These are phyloP conservation scores for Ballota nigra DNA, from an alignment of 257 asterid species.

Conservation along the genomic window DNA sequence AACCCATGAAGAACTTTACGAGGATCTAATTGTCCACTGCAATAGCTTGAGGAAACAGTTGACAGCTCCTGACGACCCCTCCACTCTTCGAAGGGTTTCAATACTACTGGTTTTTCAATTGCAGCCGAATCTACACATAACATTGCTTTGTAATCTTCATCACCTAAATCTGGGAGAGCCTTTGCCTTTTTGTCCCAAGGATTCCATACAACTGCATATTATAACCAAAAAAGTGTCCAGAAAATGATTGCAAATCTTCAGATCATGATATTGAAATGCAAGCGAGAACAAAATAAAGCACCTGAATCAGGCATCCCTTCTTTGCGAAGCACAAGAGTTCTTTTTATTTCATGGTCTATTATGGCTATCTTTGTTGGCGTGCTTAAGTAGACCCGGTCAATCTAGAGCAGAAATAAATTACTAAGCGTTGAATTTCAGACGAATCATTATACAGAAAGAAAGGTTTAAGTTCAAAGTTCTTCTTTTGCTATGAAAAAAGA, in stretches of 20 bases:
- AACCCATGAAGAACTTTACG: constrained; percentile 57
- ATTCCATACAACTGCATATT: constrained; percentile 66
- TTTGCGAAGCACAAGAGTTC: constrained; percentile 68
- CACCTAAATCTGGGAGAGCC: constrained; percentile 64
- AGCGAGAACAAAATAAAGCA: constrained; percentile 12
- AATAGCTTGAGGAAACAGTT: constrained; percentile 73
- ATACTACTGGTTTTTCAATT: constrained; percentile 47
- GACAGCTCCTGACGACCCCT: constrained; percentile 68
- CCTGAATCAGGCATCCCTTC: constrained; percentile 87
- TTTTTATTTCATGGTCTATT: constrained; percentile 79
- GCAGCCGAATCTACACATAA: constrained; percentile 70
- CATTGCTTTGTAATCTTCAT: constrained; percentile 62
- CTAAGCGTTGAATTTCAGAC: neutral
- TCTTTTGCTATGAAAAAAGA: too few species aligned
- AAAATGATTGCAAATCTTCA: neutral
- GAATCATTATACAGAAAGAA: neutral
- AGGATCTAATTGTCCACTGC: constrained; percentile 80
- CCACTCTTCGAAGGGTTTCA: constrained; percentile 77
- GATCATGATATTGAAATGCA: neutral
- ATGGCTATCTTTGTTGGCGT: constrained; percentile 77
- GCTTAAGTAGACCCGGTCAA: constrained; percentile 70
- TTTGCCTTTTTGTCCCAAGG: constrained; percentile 86
- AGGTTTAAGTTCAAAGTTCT: neutral
- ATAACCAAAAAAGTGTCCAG: constrained; percentile 6
- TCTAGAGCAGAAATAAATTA: constrained; percentile 32